Conservation (phyloP, 2,329 filamentous ascomycete genomes). For the Alternaria longipes region DNA sequence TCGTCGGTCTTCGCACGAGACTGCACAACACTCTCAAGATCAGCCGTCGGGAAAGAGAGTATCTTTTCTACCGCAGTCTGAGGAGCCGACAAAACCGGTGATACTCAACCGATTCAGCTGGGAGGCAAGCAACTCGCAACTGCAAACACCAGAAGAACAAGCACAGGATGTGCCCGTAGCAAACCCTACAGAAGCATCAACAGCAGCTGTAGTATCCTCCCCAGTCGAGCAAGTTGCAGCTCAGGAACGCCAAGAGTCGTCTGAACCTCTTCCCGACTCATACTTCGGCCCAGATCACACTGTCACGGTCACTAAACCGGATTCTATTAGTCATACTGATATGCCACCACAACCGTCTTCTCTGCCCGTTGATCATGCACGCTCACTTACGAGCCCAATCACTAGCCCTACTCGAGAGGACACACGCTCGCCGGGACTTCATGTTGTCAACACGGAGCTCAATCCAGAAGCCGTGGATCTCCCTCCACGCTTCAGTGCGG, state of each 20-base stretch:
- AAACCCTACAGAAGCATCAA: constrained; percentile 20
- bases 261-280: constrained; percentile 31
- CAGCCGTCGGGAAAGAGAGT: constrained; percentile 16
- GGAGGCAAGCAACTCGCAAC: constrained; percentile 34
- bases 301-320: constrained; percentile 33
- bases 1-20: constrained; percentile 45
- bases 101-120: constrained; percentile 45
- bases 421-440: constrained; percentile 47
- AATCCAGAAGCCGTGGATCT: constrained; percentile 51
- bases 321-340: constrained; percentile 31
- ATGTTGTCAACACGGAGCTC: constrained; percentile 55
- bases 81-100: constrained; percentile 27
- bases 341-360: constrained; percentile 22
- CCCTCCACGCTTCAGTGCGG: constrained; percentile 45
- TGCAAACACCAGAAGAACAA: constrained; percentile 21
- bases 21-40: constrained; percentile 28
- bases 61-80: constrained; percentile 19
- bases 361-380: constrained; percentile 27
- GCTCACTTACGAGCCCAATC: constrained; percentile 27
- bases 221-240: constrained; percentile 27
- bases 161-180: constrained; percentile 14
- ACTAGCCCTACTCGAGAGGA: constrained; percentile 33
- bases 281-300: constrained; percentile 43
- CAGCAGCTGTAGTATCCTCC: constrained; percentile 17
- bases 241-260: constrained; percentile 27